phyloP scores from a whole-genome alignment of 2,329 filamentous ascomycete species.

The Claviceps citrina region DNA sequence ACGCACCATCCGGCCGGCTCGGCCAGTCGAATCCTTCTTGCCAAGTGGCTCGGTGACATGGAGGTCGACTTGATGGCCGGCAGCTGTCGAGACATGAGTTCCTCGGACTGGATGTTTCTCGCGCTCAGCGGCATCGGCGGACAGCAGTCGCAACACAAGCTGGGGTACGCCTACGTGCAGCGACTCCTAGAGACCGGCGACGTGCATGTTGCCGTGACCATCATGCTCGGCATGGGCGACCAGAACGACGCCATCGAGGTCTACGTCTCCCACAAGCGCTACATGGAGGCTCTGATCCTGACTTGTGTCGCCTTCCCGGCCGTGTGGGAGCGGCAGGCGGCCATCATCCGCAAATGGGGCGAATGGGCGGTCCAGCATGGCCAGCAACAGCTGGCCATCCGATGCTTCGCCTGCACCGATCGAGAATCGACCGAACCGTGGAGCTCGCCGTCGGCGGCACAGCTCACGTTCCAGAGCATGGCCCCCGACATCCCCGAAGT shows the following conservation, averaged over 20 bases:
- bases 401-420: conserved; percentile 84
- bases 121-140: conserved; percentile 78
- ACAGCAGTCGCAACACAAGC: conserved; percentile 64
- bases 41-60: conserved; percentile 85
- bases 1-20: conserved; percentile 57
- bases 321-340: conserved; percentile 83
- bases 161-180: conserved; percentile 81
- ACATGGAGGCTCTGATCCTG: conserved; percentile 83
- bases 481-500: conserved; percentile 42
- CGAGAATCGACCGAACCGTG: conserved; percentile 74
- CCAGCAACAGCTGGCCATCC: conserved; percentile 77
- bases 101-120: conserved; percentile 92
- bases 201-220: conserved; percentile 79
- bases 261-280: conserved; percentile 80
- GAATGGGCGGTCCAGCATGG: conserved; percentile 77
- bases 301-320: conserved; percentile 67
- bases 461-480: conserved; percentile 39
- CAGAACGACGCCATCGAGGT: conserved; percentile 90
- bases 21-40: conserved; percentile 63
- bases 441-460: conserved; percentile 66
- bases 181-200: conserved; percentile 79
- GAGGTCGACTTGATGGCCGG: conserved; percentile 68
- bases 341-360: conserved; percentile 86
- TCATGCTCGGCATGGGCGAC: conserved; percentile 84
- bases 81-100: conserved; percentile 74